Percentiles rank a stretch among this genome's conserved stretches.
Evolutionary conservation across 2,329 filamentous ascomycete species (phyloP).

Genomic region (Fusarium keratoplasticum): DNA sequence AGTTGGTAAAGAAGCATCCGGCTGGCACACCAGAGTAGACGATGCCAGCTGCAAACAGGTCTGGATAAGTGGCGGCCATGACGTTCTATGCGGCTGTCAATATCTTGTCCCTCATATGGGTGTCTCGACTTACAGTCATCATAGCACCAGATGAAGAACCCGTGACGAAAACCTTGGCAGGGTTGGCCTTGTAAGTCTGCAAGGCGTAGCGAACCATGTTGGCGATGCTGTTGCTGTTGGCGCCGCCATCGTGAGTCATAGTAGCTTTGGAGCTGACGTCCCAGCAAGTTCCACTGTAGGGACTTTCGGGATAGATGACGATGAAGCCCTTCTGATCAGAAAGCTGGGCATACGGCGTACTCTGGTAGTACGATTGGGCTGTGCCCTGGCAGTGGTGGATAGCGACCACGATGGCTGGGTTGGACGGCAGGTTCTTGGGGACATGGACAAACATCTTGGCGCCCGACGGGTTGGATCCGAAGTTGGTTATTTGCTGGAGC

Average conservation of each 20-base stretch:
- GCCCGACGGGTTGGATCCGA: background rate
- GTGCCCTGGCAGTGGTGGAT: background rate
- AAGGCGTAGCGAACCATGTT: background rate
- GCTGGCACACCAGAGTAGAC: background rate
- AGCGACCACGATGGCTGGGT: background rate
- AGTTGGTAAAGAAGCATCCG: background rate
- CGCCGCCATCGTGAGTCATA: background rate
- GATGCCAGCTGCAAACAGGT: background rate
- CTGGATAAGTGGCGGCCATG: background rate
- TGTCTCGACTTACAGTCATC: background rate
- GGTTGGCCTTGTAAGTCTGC: background rate
- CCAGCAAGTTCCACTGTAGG: background rate
- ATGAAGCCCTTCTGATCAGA: background rate
- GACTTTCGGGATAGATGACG: background rate
- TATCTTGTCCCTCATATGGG: background rate
- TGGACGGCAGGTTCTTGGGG: background rate
- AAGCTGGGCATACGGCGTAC: background rate
- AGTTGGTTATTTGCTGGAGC: background rate
- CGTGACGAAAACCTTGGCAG: background rate
- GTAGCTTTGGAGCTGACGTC: background rate
- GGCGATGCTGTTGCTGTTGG: background rate
- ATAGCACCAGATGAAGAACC: background rate
- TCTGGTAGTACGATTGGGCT: background rate
- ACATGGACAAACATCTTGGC: background rate
- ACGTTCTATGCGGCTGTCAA: background rate